These are phyloP conservation scores for Blastosporella zonata DNA, from an alignment of 1,284 basidiomycete species.

Conservation along the genomic window DNA sequence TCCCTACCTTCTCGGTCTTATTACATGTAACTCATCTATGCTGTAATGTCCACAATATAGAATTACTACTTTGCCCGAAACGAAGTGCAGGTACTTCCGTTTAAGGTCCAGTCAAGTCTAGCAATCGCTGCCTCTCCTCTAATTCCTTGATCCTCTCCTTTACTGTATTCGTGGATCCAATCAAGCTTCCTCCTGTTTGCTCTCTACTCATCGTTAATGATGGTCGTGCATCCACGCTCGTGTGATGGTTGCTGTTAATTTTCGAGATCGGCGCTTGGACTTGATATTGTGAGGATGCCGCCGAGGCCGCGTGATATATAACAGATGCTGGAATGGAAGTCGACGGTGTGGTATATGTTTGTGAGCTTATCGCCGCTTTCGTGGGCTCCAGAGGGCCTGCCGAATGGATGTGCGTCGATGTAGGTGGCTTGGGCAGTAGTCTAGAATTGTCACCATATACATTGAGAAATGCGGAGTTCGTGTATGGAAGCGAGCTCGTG, in stretches of 20 bases:
- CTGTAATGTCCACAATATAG: too few species aligned
- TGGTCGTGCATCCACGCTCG: not conserved
- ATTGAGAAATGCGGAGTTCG: not conserved
- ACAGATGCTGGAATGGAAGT: not conserved
- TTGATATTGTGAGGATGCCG: not conserved
- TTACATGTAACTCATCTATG: too few species aligned
- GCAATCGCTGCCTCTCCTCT: conserved; percentile 27
- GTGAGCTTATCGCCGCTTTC: not conserved
- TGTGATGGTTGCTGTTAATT: not conserved
- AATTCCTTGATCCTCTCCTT: conserved; percentile 32
- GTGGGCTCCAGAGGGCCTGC: not conserved
- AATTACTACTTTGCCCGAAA: too few species aligned
- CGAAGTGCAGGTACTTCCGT: not conserved
- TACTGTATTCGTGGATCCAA: conserved; percentile 24
- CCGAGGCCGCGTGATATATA: not conserved
- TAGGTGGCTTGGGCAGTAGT: conserved; percentile 18
- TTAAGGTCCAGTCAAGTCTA: conserved; percentile 6
- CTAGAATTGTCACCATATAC: conserved; percentile 9
- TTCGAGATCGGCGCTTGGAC: not conserved
- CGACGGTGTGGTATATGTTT: not conserved
- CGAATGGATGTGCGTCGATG: not conserved
- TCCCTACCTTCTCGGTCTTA: too few species aligned
- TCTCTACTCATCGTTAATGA: conserved; percentile 5
- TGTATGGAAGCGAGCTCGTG: conserved; percentile 4
- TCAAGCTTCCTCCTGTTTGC: not conserved